Evolutionary conservation across 2,329 filamentous ascomycete species (phyloP), one percentile per base, ranked within the genome.

Genomic region (Aspergillus neotritici): DNA sequence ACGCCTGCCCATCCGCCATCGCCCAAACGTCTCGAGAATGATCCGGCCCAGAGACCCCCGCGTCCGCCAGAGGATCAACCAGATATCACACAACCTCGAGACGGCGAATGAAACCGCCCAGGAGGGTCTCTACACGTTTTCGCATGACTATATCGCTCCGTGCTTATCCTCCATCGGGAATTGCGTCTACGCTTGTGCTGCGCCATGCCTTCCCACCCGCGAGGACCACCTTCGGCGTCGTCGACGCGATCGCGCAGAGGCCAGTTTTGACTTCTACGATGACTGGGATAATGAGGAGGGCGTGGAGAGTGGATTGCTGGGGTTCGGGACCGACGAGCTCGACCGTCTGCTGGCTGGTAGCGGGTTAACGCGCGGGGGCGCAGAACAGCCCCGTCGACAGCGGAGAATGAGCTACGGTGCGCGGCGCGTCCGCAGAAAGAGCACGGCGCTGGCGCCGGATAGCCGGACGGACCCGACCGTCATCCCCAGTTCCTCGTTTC

Each of bases 251-350:
- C 68, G 74, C 40, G 86, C 89, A 21, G 90, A 96, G 67, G 80
- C 86, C 57, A 90, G 80, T 58, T 97, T 97, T 63, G 91, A 96
- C 65, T 97, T 97, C 64, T 97, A 97, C 70, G 91, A 96, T 66
- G 91, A 96, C 66, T 97, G 91, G 91, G 88, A 95, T 48, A 75
- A 78, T 35, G 76, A 80, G 42, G 77, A 81, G 44, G 58, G 54
- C 25, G 76, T 78, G 39, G 73, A 72, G 21, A 25, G 21, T 29
- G 77, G 81, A 31, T 65, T 91, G 37, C 70, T 90, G 40, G 83
- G 80, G 35, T 94, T 88, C 86, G 83, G 84, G 31, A 82, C 78
- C 54, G 89, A 94, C 57, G 89, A 94, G 61, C 82, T 94, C 71
- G 91, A 95, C 62, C 77, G 87, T 40, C 68, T 96, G 50, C 70